Evolutionary conservation across 2,329 filamentous ascomycete species (phyloP).

Genomic region (Colletotrichum lini): DNA sequence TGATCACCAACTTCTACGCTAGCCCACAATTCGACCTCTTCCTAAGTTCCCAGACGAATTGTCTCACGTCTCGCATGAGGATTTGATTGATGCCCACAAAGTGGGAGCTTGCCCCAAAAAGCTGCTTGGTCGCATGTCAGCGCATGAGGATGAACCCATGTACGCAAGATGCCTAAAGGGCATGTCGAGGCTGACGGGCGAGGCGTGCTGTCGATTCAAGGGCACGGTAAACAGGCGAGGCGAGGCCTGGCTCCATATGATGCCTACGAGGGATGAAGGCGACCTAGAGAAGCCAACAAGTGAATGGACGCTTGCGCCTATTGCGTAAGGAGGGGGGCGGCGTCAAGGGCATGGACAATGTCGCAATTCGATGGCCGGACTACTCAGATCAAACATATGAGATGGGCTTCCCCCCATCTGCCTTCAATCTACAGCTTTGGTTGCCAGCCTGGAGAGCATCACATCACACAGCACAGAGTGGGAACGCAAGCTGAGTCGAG

Average conservation of each 20-base stretch:
- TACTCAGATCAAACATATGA: slow-evolving; percentile 1
- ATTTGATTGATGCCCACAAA: slow-evolving; percentile 25
- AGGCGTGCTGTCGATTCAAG: slow-evolving; percentile 1
- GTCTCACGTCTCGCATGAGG: slow-evolving; percentile 26
- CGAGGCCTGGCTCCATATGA: background rate
- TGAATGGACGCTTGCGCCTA: slow-evolving; percentile 19
- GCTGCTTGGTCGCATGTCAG: slow-evolving; percentile 11
- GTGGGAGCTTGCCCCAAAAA: slow-evolving; percentile 10
- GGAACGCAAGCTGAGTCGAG: slow-evolving; percentile 34
- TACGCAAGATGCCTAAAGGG: slow-evolving; percentile 13
- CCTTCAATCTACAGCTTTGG: slow-evolving; percentile 8
- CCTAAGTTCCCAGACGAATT: slow-evolving; percentile 12
- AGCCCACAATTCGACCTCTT: background rate
- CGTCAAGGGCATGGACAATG: slow-evolving; percentile 11
- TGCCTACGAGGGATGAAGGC: slow-evolving; percentile 18
- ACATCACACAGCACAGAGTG: slow-evolving; percentile 23
- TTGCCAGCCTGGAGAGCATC: background rate
- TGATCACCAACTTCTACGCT: slow-evolving; percentile 23
- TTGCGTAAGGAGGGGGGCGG: background rate
- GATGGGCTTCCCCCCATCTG: slow-evolving; percentile 9
- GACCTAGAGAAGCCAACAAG: slow-evolving; percentile 3
- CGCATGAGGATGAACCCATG: slow-evolving; percentile 6
- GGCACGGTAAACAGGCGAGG: background rate
- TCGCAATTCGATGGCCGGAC: slow-evolving; percentile 19
- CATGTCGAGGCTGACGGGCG: slow-evolving; percentile 22